Evolutionary conservation across 345 rosid species (phyloP).

Genomic region (Toxicodendron radicans): DNA sequence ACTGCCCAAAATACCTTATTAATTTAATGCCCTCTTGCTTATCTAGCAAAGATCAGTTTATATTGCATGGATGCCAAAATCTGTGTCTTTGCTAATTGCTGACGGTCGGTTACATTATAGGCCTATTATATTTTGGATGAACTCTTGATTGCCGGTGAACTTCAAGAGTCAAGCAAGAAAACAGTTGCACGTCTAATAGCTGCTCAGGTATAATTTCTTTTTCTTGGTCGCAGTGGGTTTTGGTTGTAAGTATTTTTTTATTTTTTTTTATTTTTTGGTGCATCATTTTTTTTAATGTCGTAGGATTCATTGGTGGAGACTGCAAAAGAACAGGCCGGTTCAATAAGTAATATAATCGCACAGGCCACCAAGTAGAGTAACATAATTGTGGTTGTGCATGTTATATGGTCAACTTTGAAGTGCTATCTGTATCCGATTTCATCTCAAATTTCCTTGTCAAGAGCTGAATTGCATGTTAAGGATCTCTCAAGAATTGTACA

Average conservation of each 20-base stretch:
- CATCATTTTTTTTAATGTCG: slow-evolving; percentile 8
- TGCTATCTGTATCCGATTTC: slow-evolving; percentile 2
- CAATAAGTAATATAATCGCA: slow-evolving; percentile 85
- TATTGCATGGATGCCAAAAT: slow-evolving; percentile 6
- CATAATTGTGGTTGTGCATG: background rate
- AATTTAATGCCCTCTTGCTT: too few relatives aligned
- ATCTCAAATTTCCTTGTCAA: background rate
- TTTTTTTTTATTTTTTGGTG: background rate
- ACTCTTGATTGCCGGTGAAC: slow-evolving; percentile 89
- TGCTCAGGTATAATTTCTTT: slow-evolving; percentile 58
- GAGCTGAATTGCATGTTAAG: slow-evolving; percentile 5
- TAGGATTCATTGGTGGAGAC: slow-evolving; percentile 94
- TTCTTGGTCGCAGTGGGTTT: slow-evolving; percentile 1
- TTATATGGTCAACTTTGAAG: slow-evolving; percentile 4
- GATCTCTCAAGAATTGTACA: background rate
- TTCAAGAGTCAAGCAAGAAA: slow-evolving; percentile 96
- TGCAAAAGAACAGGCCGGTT: slow-evolving; percentile 88
- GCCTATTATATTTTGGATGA: slow-evolving; percentile 94
- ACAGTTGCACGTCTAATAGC: slow-evolving; percentile 82
- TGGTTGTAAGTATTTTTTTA: slow-evolving; percentile 8
- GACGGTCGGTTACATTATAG: slow-evolving; percentile 37
- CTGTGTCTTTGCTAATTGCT: slow-evolving; percentile 4
- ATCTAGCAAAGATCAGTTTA: too few relatives aligned
- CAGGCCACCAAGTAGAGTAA: slow-evolving; percentile 79
- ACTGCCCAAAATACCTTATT: background rate